A percentile compares a stretch with the other conserved stretches of the same genome.
Conservation (phyloP, 2,329 filamentous ascomycete genomes). For the Emmonsia crescens region DNA sequence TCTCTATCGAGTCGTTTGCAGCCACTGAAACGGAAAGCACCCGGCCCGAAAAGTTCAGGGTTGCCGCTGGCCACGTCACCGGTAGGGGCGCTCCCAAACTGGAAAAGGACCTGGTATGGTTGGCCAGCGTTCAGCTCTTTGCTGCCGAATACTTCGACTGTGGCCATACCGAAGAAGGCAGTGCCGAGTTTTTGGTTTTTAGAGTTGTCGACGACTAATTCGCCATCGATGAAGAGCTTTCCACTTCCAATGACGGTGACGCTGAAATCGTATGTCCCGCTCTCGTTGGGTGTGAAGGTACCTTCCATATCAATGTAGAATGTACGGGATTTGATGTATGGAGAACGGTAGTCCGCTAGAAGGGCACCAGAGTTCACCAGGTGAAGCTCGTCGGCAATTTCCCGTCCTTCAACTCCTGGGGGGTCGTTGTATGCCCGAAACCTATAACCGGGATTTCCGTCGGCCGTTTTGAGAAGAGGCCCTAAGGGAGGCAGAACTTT, state of each 20-base stretch:
- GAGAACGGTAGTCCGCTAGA: constrained; percentile 45
- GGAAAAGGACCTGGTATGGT: constrained; percentile 48
- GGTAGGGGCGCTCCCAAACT: constrained; percentile 50
- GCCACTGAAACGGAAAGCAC: constrained; percentile 53
- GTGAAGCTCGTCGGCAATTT: constrained; percentile 42
- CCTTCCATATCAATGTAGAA: constrained; percentile 55
- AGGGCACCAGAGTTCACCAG: constrained; percentile 36
- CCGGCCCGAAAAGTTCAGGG: constrained; percentile 44
- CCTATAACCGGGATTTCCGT: constrained; percentile 47
- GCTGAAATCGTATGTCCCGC: constrained; percentile 54
- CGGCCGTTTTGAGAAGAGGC: constrained; percentile 39
- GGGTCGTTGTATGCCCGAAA: constrained; percentile 55
- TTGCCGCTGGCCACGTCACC: constrained; percentile 43
- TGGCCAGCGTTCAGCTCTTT: constrained; percentile 49
- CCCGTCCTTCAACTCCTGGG: constrained; percentile 37
- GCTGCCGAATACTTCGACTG: constrained; percentile 51
- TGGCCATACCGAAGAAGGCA: constrained; percentile 55
- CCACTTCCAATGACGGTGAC: constrained; percentile 55
- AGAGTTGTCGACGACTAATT: constrained; percentile 54
- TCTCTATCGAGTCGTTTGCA: constrained; percentile 47
- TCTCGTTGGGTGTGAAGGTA: constrained; percentile 48
- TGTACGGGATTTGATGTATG: constrained; percentile 40
- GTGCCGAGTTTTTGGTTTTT: constrained; percentile 53
- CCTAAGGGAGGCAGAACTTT: constrained; percentile 53
- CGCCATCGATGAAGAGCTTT: constrained; percentile 52